Evolutionary conservation across 1,284 basidiomycete species (phyloP), one percentile per base, ranked within the genome.

Genomic region (Neonothopanus nambi): DNA sequence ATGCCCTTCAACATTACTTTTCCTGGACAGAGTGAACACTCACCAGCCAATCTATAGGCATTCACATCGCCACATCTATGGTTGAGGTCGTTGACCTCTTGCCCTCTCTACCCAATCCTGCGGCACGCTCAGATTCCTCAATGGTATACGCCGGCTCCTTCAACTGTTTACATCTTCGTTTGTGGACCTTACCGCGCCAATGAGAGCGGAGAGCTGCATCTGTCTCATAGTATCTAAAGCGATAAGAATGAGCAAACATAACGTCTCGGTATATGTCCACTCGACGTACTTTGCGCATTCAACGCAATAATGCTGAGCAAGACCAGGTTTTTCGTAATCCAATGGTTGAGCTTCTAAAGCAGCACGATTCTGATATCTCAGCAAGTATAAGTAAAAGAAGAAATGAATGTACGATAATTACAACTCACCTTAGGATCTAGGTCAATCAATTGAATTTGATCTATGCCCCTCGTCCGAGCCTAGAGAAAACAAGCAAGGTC

Each of bases 231-330:
- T 95, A 90, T 71, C 91, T 91, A 58, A n/a, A 28, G 18, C 50
- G 30, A 33, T 18, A 30, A 23, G 40, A 45, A 24, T 6, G 1
- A 50, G n/a, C 2, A n/a, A 48, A 24, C 18, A 24, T 35, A 48
- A 13, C 30, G 28, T 21, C 26, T 20, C 21, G 17, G 26, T 43
- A n/a, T n/a, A 20, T 13, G 21, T 17, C 49, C 24, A 75, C n/a
- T n/a, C n/a, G n/a, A n/a, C 85, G 62, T 61, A 93, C 89, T 91
- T 93, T 60, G 91, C 91, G 66, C 93, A 95, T 73, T 95, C 92
- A 1, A 95, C 87, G 64, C 93, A 95, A 67, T 95, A 95, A 65
- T 95, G 93, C 67, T 96, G 93, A 4, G 83, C 93, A 35, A 96
- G 75, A 56, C 93, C 93, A n/a, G 93, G 93, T 67, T 84, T 87